Evolutionary conservation across 148 eudicot species (phyloP), one percentile per base, ranked within the genome.

Genomic region (Spergularia marina): DNA sequence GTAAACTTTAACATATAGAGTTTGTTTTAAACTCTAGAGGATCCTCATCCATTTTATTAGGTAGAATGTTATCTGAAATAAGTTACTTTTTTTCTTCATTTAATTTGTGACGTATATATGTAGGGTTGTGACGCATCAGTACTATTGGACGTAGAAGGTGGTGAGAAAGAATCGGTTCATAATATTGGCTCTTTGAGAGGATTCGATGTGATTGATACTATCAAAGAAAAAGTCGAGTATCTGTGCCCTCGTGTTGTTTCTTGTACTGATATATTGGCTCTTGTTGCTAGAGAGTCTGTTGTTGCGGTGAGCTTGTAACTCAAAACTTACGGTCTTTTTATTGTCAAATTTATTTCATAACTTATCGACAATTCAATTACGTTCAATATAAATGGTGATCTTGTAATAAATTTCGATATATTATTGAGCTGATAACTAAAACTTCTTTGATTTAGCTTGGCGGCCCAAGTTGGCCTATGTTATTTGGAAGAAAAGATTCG

Each of bases 81-180:
- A 30, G 36, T 30, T 30, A 30, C 0, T 30, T 30, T 12, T 36
- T 30, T 40, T 11, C 4, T 25, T 30, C 10, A 15, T 53, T 18
- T 58, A 5, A 15, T 62, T 18, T 58, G 65, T 72, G 17, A 51
- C 7, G 2, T 30, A 30, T 2, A 20, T 25, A 14, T 41, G 18
- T 8, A 84, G 87, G 87, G 87, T 63, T 81, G 87, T 57, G 87
- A 84, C 52, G 87, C 41, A 18, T 84, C 87, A 30, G 62, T 84
- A 12, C 14, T 84, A 30, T 57, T 84, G 52, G 84, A 81, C 55
- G 70, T 60, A 14, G 54, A 68, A 0, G 76, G 82, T n/a, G 87
- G 87, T 12, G 87, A 84, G 76, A 81, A 78, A 36, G 78, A 83
- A 0, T 83, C 87, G 0, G 80, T 68, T 18, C 87, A 83, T 14